phyloP scores from a whole-genome alignment of 2,329 filamentous ascomycete genomes.

The Cercospora berteroae region DNA sequence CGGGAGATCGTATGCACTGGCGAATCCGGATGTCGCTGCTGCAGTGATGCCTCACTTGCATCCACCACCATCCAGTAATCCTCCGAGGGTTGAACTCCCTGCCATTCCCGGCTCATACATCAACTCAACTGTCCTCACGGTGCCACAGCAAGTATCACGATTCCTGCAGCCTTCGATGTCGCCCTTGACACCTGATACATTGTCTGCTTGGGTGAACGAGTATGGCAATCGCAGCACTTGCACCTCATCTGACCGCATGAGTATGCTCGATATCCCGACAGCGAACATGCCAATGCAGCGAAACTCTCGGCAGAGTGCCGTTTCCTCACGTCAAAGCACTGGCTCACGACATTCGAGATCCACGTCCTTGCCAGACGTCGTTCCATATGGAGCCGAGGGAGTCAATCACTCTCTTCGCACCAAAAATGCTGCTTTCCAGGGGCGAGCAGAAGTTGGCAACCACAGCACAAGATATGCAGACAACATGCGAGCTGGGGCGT shows the following conservation, averaged over 20 bases:
- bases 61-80: slow-evolving; percentile 15
- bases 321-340: slow-evolving; percentile 32
- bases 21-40: background rate
- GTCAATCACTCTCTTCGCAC: background rate
- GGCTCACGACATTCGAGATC: slow-evolving; percentile 33
- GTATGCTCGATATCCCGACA: slow-evolving; percentile 7
- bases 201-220: slow-evolving; percentile 54
- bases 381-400: background rate
- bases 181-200: slow-evolving; percentile 49
- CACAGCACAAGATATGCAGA: background rate
- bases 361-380: slow-evolving; percentile 31
- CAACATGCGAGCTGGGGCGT: slow-evolving; percentile 70
- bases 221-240: slow-evolving; percentile 46
- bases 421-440: background rate
- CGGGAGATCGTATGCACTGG: slow-evolving; percentile 40
- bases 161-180: slow-evolving; percentile 35
- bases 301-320: slow-evolving; percentile 21
- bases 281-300: background rate
- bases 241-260: slow-evolving; percentile 27
- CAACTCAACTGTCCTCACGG: slow-evolving; percentile 24
- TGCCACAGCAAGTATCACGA: slow-evolving; percentile 34
- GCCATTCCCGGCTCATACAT: slow-evolving; percentile 12
- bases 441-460: background rate
- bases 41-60: slow-evolving; percentile 13
- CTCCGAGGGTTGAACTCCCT: slow-evolving; percentile 22